Evolutionary conservation across 1,284 basidiomycete genomes (phyloP).

Genomic region (Cystobasidiaceae sp.): DNA sequence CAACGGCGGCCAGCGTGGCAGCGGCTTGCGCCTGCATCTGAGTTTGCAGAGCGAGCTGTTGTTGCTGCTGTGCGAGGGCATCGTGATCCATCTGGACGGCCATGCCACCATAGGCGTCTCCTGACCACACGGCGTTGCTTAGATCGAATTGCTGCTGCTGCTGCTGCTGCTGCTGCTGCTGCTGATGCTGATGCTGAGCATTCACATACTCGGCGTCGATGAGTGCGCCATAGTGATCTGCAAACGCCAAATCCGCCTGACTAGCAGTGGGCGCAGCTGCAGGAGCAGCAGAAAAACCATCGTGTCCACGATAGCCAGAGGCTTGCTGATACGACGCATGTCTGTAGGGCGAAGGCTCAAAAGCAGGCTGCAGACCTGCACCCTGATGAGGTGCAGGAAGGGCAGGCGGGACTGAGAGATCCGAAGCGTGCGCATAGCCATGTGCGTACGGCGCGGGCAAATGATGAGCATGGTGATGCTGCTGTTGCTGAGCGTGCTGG

Average conservation of each 20-base stretch:
- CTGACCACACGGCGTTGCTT: too few relatives aligned
- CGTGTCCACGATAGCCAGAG: neutral
- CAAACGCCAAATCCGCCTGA: too few relatives aligned
- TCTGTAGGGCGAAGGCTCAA: neutral
- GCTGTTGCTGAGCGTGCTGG: neutral
- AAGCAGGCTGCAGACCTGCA: slow-evolving; percentile 7
- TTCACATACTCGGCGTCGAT: too few relatives aligned
- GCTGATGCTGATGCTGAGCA: too few relatives aligned
- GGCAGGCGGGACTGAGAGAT: neutral
- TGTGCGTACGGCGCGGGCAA: too few relatives aligned
- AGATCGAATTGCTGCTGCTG: too few relatives aligned
- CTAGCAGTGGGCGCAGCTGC: too few relatives aligned
- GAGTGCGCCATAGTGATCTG: too few relatives aligned
- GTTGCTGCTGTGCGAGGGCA: neutral
- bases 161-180: too few relatives aligned
- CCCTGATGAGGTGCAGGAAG: slow-evolving; percentile 8
- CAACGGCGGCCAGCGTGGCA: neutral
- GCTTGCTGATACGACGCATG: neutral
- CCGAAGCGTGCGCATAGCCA: neutral
- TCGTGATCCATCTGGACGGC: too few relatives aligned
- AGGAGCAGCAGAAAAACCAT: too few relatives aligned
- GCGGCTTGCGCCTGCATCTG: neutral
- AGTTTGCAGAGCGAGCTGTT: neutral
- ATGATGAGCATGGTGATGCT: neutral
- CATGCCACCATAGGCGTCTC: too few relatives aligned